Evolutionary conservation across 805 yeast species (phyloP), one percentile per base, ranked within the genome.

Genomic region (Saccharomycopsis microspora): DNA sequence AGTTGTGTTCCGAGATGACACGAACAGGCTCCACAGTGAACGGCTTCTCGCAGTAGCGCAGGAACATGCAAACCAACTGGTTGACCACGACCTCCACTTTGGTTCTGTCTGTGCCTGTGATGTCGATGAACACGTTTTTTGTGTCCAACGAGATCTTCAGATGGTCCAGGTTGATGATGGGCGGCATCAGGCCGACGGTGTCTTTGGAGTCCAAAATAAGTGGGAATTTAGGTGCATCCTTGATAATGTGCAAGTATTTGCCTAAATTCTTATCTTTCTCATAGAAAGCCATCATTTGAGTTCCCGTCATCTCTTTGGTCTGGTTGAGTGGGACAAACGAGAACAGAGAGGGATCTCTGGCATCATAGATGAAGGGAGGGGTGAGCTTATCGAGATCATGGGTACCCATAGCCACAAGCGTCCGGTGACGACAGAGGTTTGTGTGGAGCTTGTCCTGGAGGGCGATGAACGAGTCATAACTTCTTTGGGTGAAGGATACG

Each of bases 371-470:
- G 69, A 93, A 87, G 51, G 95, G 94, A 31, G 85, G 84, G 38
- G 75, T 63, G 56, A 90, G 68, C 43, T 83, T 77, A 64, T 86
- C 95, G 53, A 82, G 72, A 66, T 93, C 97, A 62, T 93, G 99
- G 46, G 99, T 93, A 59, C 99, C 99, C 75, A 90, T 88, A 44
- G 98, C 97, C 48, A 93, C 98, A 57, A 93, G 75, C 34, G 96
- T 82, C 75, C 99, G 85, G 68, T 90, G 85, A 72, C 99, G 90
- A 68, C 98, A 90, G 60, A 93, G 71, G 65, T 93, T 93, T 54
- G 94, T 72, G 69, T 93, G 99, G 56, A 93, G 74, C 67, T 93
- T 93, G 66, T 93, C 99, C 69, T 93, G 99, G 58, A 93, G 72
- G 32, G 95, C 83, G 60, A 93, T 90, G 72, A 93, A 93, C 4